Evolutionary conservation across 352 stramenopile genomes (phyloP).

Genomic region (Phytopythium aichiense): DNA sequence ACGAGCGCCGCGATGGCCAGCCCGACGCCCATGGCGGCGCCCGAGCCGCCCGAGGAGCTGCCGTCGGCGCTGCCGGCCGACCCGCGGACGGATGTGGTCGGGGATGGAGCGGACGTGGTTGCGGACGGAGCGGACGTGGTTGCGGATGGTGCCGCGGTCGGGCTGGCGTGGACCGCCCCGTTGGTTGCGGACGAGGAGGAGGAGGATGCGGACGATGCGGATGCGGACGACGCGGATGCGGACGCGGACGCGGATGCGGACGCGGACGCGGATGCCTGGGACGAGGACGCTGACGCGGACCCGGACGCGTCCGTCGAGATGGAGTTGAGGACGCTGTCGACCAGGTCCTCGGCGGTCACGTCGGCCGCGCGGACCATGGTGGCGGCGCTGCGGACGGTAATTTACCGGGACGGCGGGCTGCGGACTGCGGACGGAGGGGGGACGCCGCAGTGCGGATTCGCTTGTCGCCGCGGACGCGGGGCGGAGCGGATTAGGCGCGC

Average conservation of each 20-base stretch:
- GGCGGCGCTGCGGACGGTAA: not conserved
- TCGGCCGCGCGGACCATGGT: conserved; percentile 17
- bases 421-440: not conserved
- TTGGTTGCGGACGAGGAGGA: not conserved
- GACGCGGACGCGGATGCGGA: not conserved
- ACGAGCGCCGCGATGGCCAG: conserved; percentile 26
- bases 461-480: not conserved
- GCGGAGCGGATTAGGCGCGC: not conserved
- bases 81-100: conserved; percentile 1
- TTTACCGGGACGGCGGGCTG: not conserved
- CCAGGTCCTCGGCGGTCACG: conserved; percentile 35
- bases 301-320: conserved; percentile 17
- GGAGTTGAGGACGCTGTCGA: conserved; percentile 36
- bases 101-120: not conserved
- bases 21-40: conserved; percentile 22
- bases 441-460: not conserved
- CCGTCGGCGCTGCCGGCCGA: conserved; percentile 1
- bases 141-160: not conserved
- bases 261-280: conserved; percentile 5
- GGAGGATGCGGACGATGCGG: not conserved
- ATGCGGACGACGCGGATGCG: conserved; percentile 5
- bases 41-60: not conserved
- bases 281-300: not conserved
- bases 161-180: not conserved
- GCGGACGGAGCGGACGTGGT: not conserved